These are phyloP conservation scores for Fusarium nelsonii DNA, from an alignment of 2,329 filamentous ascomycete species.

Conservation along the genomic window DNA sequence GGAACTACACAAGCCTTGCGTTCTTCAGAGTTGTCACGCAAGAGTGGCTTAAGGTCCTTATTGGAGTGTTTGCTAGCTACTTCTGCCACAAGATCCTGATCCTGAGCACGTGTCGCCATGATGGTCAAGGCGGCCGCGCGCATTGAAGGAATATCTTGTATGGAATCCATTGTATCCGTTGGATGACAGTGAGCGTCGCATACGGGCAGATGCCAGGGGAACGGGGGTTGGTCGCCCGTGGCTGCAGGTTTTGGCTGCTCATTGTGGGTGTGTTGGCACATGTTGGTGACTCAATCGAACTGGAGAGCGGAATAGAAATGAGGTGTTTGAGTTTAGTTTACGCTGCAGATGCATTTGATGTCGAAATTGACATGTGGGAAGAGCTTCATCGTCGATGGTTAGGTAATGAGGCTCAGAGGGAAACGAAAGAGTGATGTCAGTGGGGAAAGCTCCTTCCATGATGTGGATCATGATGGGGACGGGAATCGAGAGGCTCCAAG, in stretches of 20 bases:
- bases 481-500: conserved; percentile 27
- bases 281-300: background rate
- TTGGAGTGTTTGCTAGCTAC: conserved; percentile 70
- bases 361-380: conserved; percentile 1
- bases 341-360: background rate
- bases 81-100: conserved; percentile 77
- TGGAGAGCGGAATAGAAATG: background rate
- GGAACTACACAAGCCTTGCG: conserved; percentile 61
- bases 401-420: conserved; percentile 10
- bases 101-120: conserved; percentile 82
- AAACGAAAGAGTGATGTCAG: conserved; percentile 30
- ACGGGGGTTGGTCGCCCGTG: conserved; percentile 48
- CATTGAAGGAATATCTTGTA: conserved; percentile 72
- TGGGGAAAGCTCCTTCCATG: conserved; percentile 17
- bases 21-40: background rate
- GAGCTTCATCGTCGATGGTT: conserved; percentile 11
- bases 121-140: conserved; percentile 74
- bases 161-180: conserved; percentile 78
- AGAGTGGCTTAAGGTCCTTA: conserved; percentile 5
- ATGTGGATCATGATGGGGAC: conserved; percentile 26
- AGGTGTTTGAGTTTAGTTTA: conserved; percentile 4
- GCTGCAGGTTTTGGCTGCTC: background rate
- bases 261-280: conserved; percentile 30
- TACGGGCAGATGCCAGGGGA: conserved; percentile 78
- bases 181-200: conserved; percentile 88